These are phyloP conservation scores for Monosporascus sp. DNA, from an alignment of 2,329 filamentous ascomycete species.

Conservation along the genomic window DNA sequence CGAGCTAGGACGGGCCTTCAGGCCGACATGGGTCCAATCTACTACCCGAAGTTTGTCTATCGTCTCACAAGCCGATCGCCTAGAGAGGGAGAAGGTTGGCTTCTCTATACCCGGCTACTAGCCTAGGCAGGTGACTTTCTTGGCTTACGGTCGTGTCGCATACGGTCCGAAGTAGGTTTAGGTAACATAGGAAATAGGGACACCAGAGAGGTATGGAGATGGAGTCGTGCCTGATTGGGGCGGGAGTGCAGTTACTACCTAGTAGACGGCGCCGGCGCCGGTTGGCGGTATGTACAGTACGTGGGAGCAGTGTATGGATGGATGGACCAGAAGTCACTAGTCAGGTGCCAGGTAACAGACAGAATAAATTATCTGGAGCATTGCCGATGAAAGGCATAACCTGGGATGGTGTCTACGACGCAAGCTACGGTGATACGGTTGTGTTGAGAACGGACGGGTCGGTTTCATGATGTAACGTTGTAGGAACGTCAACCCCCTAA, in stretches of 20 bases:
- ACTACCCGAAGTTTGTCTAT: background rate
- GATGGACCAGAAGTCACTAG: background rate
- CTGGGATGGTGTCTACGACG: slow-evolving; percentile 22
- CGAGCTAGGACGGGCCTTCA: background rate
- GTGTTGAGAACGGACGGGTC: background rate
- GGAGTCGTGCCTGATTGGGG: background rate
- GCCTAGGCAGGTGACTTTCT: slow-evolving; percentile 20
- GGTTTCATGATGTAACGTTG: background rate
- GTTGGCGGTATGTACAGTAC: background rate
- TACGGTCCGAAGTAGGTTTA: background rate
- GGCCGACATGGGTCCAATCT: background rate
- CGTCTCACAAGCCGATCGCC: background rate
- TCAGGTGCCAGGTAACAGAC: background rate
- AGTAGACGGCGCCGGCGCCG: background rate
- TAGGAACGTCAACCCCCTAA: background rate
- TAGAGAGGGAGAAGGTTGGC: background rate
- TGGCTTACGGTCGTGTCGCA: slow-evolving; percentile 1
- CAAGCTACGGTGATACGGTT: background rate
- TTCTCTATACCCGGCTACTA: slow-evolving; percentile 4
- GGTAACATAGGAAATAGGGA: slow-evolving; percentile 1
- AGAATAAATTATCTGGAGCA: background rate
- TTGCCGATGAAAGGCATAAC: background rate
- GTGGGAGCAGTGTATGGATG: background rate
- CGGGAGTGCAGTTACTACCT: background rate
- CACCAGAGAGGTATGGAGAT: background rate